Percentiles rank a stretch among this genome's conserved stretches.
These are phyloP conservation scores for Chaetomidium leptoderma DNA, from an alignment of 495 filamentous ascomycete species.

Conservation along the genomic window DNA sequence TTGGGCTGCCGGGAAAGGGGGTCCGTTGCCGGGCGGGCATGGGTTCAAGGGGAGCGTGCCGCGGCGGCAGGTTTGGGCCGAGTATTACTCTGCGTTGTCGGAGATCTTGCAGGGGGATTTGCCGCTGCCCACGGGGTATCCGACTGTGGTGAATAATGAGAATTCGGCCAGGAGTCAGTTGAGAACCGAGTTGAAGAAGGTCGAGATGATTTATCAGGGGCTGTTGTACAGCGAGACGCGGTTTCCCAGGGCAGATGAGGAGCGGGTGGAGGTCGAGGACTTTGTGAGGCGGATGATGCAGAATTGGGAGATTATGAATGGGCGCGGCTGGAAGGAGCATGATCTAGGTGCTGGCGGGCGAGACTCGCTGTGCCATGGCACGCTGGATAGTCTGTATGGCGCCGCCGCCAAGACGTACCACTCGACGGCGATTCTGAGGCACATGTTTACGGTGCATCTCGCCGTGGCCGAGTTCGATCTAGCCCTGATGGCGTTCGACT, in stretches of 20 bases:
- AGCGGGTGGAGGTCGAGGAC: slow-evolving; percentile 67
- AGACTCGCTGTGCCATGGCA: slow-evolving; percentile 61
- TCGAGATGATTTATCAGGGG: slow-evolving; percentile 70
- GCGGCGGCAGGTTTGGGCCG: slow-evolving; percentile 65
- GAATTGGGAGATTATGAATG: slow-evolving; percentile 81
- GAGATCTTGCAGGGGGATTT: slow-evolving; percentile 53
- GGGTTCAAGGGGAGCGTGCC: slow-evolving; percentile 46
- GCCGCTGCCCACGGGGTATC: slow-evolving; percentile 45
- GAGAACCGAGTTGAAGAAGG: slow-evolving; percentile 64
- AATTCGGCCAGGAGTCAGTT: slow-evolving; percentile 59
- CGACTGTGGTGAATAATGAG: slow-evolving; percentile 34
- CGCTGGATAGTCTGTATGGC: slow-evolving; percentile 79
- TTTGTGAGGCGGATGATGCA: slow-evolving; percentile 74
- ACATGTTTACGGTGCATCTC: slow-evolving; percentile 84
- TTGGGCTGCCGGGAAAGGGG: slow-evolving; percentile 43
- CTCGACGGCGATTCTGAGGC: slow-evolving; percentile 77
- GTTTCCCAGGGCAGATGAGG: slow-evolving; percentile 78
- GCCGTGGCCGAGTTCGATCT: slow-evolving; percentile 83
- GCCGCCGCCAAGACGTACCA: slow-evolving; percentile 91
- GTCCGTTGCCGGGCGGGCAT: slow-evolving; percentile 39
- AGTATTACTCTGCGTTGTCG: slow-evolving; percentile 74
- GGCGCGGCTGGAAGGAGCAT: slow-evolving; percentile 66
- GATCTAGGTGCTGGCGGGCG: slow-evolving; percentile 78
- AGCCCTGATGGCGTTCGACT: slow-evolving; percentile 79
- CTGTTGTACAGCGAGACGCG: slow-evolving; percentile 65